Conservation (phyloP, 139 green algal genomes). For the Haematococcus sp. region DNA sequence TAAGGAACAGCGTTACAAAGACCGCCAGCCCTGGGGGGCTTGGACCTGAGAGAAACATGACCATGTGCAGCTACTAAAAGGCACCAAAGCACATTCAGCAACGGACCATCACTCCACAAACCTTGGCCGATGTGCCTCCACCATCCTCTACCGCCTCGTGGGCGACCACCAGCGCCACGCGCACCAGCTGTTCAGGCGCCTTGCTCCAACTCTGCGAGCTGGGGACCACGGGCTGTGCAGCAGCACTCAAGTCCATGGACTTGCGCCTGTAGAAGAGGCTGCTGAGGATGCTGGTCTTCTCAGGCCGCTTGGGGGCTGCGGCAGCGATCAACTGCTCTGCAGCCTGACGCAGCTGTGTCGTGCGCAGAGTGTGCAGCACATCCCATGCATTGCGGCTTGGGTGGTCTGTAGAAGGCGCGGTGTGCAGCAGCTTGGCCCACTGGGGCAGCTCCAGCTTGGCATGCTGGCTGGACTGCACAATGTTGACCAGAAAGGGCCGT, state of each 20-base stretch:
- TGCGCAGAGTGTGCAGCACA: conserved; percentile 1
- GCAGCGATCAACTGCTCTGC: background rate
- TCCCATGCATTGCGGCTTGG: background rate
- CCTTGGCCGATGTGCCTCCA: no score
- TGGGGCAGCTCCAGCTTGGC: conserved; percentile 7
- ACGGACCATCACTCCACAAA: no score
- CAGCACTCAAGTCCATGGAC: background rate
- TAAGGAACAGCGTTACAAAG: no score
- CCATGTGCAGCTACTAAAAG: no score
- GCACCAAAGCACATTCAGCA: no score
- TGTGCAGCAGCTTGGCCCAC: background rate
- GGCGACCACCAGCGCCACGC: background rate
- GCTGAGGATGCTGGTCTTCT: background rate
- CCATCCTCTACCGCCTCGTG: background rate
- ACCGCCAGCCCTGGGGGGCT: no score
- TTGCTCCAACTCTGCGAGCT: background rate
- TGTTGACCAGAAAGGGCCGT: background rate
- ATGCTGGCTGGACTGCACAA: background rate
- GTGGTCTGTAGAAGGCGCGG: no score
- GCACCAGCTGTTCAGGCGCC: background rate
- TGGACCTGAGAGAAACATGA: no score
- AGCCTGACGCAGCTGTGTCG: background rate
- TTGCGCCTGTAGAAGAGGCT: no score
- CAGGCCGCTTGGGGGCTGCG: background rate
- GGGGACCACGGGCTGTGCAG: background rate